Conservation (phyloP, 495 filamentous ascomycete genomes). For the Aspergillus egyptiacus region DNA sequence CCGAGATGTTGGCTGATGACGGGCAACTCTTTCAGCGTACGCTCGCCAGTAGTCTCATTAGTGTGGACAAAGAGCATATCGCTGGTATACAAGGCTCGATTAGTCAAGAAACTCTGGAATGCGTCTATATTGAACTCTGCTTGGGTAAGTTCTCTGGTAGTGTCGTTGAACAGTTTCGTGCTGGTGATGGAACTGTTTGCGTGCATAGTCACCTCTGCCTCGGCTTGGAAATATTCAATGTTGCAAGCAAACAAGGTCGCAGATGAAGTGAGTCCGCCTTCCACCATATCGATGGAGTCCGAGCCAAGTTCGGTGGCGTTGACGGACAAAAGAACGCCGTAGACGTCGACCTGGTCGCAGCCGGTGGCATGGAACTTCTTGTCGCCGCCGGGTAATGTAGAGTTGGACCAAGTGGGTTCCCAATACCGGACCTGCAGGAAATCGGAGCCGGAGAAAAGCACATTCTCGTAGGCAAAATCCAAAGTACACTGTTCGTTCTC, state of each 20-base stretch:
- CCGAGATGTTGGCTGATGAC: conserved; percentile 34
- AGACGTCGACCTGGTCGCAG: conserved; percentile 34
- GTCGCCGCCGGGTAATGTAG: conserved; percentile 5
- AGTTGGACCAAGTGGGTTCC: conserved; percentile 27
- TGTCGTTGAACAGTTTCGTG: conserved; percentile 19
- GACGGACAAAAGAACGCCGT: conserved; percentile 34
- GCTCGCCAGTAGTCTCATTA: conserved; percentile 27
- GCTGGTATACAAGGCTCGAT: conserved; percentile 36
- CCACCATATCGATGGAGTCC: conserved; percentile 1
- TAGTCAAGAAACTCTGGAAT: conserved; percentile 31
- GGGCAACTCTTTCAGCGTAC: conserved; percentile 31
- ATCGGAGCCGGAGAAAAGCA: conserved; percentile 29
- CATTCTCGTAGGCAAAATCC: conserved; percentile 31
- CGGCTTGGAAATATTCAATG: conserved; percentile 28
- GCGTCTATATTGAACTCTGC: conserved; percentile 32
- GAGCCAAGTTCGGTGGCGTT: conserved; percentile 22
- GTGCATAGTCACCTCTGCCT: conserved; percentile 33
- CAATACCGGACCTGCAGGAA: conserved; percentile 38
- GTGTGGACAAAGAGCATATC: conserved; percentile 33
- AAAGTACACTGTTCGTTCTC: conserved; percentile 23
- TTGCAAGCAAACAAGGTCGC: conserved; percentile 35
- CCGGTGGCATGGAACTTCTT: conserved; percentile 27
- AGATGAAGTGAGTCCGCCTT: conserved; percentile 21
- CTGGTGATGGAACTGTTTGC: conserved; percentile 37
- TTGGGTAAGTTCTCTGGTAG: conserved; percentile 17